Base-by-base conservation (phyloP, 78 protist genomes). In the Dictyostelium capitatum region DNA sequence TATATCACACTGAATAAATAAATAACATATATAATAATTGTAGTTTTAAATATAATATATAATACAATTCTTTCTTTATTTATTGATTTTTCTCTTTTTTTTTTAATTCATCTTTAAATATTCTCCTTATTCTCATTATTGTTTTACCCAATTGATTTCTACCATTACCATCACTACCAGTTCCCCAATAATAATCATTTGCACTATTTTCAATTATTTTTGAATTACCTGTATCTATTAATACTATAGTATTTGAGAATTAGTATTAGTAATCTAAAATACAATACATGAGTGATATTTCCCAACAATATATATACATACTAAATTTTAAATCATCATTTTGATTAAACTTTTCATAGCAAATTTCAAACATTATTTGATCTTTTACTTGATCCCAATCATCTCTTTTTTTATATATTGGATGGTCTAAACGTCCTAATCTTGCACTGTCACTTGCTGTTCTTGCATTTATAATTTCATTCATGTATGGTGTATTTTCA, bases 141-240 rank as follows among this genome's bases (percentile, higher is more conserved):
- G 46, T 78, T 43, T 46, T 25, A 53, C 82, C 82, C 8, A 78
- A 46, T 53, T 53, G 62, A 30, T 78, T 78, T 53, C 50, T 25
- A 25, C 82, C 82, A 3, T 65, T n/a, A 1, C 82, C 82, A 78
- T 78, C 82, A 9, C 65, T 32, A 53, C 82, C 82, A 50, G 25
- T 67, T 28, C 82, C 82, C 82, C 82, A 78, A 30, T 78, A 78
- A 17, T 28, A 23, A 53, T 78, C 82, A 46, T 50, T 51, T 5
- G 25, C 47, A 30, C 47, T 78, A 30, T 78, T n/a, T 30, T 78
- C 82, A 10, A 78, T 32, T 0, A 78, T 41, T 11, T 32, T 78
- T 11, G 69, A 2, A 14, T 51, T 23, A 78, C 69, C 82, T 51
- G 82, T 78, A 4, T 19, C 48, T 19, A 78, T 28, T 51, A 78